Evolutionary conservation across 306 rosid genomes (phyloP).

Genomic region (Glycine soja): DNA sequence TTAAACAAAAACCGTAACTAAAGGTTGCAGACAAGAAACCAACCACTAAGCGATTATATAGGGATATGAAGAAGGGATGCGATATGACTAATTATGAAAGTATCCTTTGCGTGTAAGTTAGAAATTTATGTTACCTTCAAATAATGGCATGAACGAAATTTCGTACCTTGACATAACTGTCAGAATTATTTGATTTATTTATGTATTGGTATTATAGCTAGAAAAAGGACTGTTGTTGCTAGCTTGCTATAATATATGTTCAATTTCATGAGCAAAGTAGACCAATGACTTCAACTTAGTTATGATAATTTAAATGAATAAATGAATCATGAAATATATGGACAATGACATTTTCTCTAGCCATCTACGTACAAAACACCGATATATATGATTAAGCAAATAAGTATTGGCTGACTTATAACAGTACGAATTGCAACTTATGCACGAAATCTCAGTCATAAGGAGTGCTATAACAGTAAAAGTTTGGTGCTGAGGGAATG

Average conservation of each 20-base stretch:
- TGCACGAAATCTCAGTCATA: neutral
- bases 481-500: neutral
- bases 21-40: neutral
- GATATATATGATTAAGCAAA: neutral
- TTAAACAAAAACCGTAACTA: neutral
- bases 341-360: neutral
- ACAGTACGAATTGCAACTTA: neutral
- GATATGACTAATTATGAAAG: neutral
- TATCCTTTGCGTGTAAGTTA: constrained; percentile 4
- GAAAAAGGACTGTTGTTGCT: neutral
- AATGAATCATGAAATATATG: neutral
- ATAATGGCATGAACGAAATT: neutral
- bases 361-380: neutral
- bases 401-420: neutral
- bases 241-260: neutral
- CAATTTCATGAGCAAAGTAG: neutral
- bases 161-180: neutral
- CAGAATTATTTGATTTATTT: neutral
- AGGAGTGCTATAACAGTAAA: neutral
- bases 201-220: neutral
- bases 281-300: neutral
- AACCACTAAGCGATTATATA: neutral
- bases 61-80: neutral
- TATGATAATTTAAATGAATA: neutral
- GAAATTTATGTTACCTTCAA: constrained; percentile 10